Evolutionary conservation across 441 rosid species (phyloP).

Genomic region (Syzygium malaccense): DNA sequence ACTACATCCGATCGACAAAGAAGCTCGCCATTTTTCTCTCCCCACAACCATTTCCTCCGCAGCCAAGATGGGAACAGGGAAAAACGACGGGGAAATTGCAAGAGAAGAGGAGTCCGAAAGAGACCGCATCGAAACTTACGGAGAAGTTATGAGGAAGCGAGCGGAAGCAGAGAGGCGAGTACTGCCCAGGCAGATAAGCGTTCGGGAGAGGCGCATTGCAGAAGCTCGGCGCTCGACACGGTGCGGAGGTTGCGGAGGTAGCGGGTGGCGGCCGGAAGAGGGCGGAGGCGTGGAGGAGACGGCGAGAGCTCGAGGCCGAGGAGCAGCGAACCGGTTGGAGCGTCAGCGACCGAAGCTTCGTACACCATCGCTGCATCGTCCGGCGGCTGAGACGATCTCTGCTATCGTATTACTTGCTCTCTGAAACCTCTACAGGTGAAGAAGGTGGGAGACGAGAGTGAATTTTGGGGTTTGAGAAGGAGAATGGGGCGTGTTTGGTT

Average conservation of each 20-base stretch:
- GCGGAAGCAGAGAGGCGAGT: constrained; percentile 5
- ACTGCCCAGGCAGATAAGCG: not conserved
- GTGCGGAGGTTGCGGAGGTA: constrained; percentile 10
- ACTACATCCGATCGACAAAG: not conserved
- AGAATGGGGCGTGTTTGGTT: not conserved
- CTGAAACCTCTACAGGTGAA: not conserved
- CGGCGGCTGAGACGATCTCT: not conserved
- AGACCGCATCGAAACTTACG: not conserved
- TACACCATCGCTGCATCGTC: constrained; percentile 63
- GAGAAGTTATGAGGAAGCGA: constrained; percentile 9
- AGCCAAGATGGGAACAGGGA: not conserved
- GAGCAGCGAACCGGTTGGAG: constrained; percentile 26
- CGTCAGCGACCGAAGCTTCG: constrained; percentile 49
- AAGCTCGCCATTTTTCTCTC: not conserved
- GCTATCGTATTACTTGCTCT: not conserved
- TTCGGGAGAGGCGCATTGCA: constrained; percentile 10
- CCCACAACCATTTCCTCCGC: not conserved
- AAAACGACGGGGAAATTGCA: constrained; percentile 32
- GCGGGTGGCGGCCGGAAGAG: constrained; percentile 15
- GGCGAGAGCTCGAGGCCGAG: constrained; percentile 17
- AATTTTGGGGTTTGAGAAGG: not conserved
- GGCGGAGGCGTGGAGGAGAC: constrained; percentile 35
- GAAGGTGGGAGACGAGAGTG: not conserved
- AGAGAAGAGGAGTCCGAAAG: constrained; percentile 8
- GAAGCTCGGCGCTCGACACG: constrained; percentile 26